Conservation (phyloP, 257 asterid genomes). For the Nicotiana benthamiana region DNA sequence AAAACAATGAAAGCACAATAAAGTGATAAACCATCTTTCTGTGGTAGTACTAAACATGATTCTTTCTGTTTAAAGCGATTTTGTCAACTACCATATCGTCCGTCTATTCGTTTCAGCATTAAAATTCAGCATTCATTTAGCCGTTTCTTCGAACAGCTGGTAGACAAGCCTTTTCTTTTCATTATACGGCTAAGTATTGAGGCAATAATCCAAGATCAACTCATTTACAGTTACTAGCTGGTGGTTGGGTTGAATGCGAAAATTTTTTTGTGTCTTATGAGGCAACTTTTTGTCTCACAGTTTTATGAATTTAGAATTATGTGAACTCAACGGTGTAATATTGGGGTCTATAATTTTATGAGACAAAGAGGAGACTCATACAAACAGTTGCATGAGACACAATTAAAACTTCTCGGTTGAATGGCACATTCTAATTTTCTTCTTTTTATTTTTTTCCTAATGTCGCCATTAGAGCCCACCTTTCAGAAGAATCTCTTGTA, state of each 20-base stretch:
- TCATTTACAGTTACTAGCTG: background rate
- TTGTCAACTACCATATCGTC: background rate
- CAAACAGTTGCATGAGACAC: no score
- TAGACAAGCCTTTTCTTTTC: background rate
- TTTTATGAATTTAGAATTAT: no score
- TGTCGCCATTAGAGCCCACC: no score
- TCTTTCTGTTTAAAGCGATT: background rate
- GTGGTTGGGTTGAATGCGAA: background rate
- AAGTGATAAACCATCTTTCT: background rate
- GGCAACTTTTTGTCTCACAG: no score
- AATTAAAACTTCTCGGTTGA: no score
- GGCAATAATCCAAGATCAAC: background rate
- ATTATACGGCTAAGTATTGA: background rate
- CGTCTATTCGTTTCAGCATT: background rate
- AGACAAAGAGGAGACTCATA: no score
- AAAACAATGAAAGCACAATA: background rate
- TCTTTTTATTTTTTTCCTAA: background rate
- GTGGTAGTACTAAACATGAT: background rate
- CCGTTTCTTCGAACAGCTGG: background rate
- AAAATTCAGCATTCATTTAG: background rate
- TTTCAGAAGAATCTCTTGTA: no score
- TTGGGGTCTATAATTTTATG: no score
- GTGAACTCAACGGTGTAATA: no score
- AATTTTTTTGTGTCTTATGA: no score
- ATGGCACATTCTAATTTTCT: constrained; percentile 3